A percentile compares a stretch with the other conserved stretches of the same genome.
phyloP scores from a whole-genome alignment of 805 yeast genomes.

The Hanseniaspora nectarophila region DNA sequence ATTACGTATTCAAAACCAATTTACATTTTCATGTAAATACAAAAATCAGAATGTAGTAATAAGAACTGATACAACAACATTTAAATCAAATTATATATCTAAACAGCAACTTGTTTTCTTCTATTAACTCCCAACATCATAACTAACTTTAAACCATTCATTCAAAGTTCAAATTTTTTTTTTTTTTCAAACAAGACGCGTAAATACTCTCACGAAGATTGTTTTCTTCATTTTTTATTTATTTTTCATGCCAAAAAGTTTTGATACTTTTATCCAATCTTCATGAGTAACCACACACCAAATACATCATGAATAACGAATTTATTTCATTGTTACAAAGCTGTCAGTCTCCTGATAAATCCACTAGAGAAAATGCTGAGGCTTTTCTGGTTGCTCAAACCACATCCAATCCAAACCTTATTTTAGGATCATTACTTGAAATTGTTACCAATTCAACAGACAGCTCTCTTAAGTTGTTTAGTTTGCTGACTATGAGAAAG shows the following conservation, averaged over 20 bases:
- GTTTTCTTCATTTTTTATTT: not conserved
- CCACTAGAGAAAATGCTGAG: constrained; percentile 43
- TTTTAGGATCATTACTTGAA: not conserved
- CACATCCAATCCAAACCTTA: not conserved
- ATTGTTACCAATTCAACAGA: not conserved
- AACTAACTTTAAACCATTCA: too few relatives aligned
- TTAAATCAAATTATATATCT: too few relatives aligned
- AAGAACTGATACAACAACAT: too few relatives aligned
- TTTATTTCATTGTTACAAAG: constrained; percentile 21
- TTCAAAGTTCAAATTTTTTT: too few relatives aligned
- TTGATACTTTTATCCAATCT: not conserved
- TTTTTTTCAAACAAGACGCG: too few relatives aligned
- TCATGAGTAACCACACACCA: not conserved
- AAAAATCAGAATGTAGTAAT: too few relatives aligned
- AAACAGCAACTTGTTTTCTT: too few relatives aligned
- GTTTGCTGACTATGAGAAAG: constrained; percentile 54
- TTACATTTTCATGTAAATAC: too few relatives aligned
- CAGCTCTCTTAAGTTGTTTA: constrained; percentile 39
- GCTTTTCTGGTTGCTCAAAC: constrained; percentile 29
- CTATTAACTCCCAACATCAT: too few relatives aligned
- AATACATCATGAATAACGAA: not conserved
- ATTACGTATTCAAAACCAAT: too few relatives aligned
- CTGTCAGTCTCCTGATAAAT: constrained; percentile 40
- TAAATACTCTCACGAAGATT: too few relatives aligned
- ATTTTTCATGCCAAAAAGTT: too few relatives aligned